These are phyloP conservation scores for Phanerodontia chrysosporium DNA, from an alignment of 768 basidiomycete species.

Conservation along the genomic window DNA sequence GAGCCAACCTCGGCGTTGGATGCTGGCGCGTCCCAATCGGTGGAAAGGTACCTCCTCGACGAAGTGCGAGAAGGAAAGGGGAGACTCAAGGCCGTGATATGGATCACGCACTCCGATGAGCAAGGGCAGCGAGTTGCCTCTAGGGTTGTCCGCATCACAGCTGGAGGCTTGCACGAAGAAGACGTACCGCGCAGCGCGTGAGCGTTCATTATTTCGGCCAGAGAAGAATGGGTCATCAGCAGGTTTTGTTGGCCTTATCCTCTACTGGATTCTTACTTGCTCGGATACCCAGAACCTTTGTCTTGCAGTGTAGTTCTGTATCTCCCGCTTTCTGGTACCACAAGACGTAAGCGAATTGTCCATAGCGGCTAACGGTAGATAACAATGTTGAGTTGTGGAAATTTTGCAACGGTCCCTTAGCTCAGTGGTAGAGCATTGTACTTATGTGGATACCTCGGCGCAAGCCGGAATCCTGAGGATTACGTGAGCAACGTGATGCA, in stretches of 20 bases:
- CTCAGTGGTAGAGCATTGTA: constrained; percentile 64
- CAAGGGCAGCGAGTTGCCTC: constrained; percentile 75
- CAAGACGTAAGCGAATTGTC: no score
- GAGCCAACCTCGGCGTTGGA: constrained; percentile 92
- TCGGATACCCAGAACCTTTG: not conserved
- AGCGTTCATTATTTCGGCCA: not conserved
- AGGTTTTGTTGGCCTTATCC: no score
- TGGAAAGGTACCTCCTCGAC: constrained; percentile 58
- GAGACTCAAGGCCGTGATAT: constrained; percentile 67
- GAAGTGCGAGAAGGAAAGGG: constrained; percentile 46
- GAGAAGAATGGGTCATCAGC: no score
- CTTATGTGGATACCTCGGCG: constrained; percentile 45
- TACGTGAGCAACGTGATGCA: constrained; percentile 31
- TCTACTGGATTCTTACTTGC: no score
- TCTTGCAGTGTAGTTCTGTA: not conserved
- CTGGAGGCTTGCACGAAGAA: constrained; percentile 25
- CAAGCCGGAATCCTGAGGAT: constrained; percentile 14
- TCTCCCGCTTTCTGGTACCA: no score
- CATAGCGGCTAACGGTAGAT: no score
- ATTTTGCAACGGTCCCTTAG: constrained; percentile 39
- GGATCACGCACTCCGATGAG: constrained; percentile 87
- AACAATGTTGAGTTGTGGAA: not conserved
- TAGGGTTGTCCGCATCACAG: constrained; percentile 46
- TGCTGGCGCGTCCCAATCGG: constrained; percentile 52
- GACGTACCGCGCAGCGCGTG: not conserved